phyloP scores from a whole-genome alignment of 106 monocot species.

The Dendrobium chrysotoxum region DNA sequence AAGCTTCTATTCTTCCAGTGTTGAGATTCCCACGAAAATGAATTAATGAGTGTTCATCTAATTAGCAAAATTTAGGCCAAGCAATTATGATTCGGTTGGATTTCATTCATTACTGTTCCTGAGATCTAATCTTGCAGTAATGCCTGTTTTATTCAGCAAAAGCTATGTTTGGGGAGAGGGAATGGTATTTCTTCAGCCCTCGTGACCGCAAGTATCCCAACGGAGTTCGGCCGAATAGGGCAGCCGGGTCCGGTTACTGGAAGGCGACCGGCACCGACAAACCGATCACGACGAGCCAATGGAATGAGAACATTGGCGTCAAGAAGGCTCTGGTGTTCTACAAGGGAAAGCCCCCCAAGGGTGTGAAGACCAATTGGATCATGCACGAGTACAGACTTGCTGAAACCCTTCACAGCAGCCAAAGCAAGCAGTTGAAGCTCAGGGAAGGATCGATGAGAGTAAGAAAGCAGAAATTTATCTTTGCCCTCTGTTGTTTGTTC shows the following conservation, averaged over 20 bases:
- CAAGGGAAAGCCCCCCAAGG: constrained; percentile 23
- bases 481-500: neutral
- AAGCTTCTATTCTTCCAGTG: neutral
- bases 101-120: no score
- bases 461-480: neutral
- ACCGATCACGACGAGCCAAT: constrained; percentile 12
- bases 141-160: constrained; percentile 10
- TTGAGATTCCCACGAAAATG: neutral
- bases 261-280: constrained; percentile 35
- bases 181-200: constrained; percentile 36
- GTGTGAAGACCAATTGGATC: constrained; percentile 64
- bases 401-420: neutral
- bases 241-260: constrained; percentile 30
- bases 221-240: constrained; percentile 21
- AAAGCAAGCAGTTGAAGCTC: neutral
- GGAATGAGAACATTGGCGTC: constrained; percentile 14
- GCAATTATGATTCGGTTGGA: no score
- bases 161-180: constrained; percentile 25
- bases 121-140: neutral
- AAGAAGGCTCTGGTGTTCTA: constrained; percentile 32
- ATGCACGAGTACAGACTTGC: constrained; percentile 78
- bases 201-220: constrained; percentile 29
- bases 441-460: constrained; percentile 25
- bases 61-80: no score
- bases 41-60: no score